phyloP scores from a whole-genome alignment of 192 early-diverging fungal genomes.

The Geranomyces variabilis region DNA sequence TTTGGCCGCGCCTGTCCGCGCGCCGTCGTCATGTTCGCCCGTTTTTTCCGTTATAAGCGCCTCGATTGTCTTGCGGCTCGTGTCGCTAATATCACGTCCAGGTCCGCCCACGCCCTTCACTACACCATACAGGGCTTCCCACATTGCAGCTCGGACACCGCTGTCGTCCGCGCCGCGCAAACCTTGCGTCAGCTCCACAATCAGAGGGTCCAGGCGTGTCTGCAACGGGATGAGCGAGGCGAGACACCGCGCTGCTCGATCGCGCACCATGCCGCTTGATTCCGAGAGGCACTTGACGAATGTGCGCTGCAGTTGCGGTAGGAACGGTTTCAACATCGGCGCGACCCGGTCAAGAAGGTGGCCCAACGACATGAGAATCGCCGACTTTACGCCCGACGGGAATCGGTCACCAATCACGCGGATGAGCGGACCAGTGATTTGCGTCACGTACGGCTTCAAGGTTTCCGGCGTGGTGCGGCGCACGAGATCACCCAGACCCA shows the following conservation, averaged over 20 bases:
- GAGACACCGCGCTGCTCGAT: slow-evolving; percentile 79
- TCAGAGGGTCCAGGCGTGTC: slow-evolving; percentile 76
- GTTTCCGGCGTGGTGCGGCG: slow-evolving; percentile 71
- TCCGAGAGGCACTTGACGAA: slow-evolving; percentile 91
- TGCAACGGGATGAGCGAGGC: slow-evolving; percentile 72
- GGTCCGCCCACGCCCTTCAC: slow-evolving; percentile 54
- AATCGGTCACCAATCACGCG: slow-evolving; percentile 96
- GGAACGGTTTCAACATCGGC: slow-evolving; percentile 89
- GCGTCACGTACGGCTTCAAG: slow-evolving; percentile 88
- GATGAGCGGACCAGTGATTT: slow-evolving; percentile 96
- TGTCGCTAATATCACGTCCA: slow-evolving; percentile 62
- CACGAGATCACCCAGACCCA: slow-evolving; percentile 81
- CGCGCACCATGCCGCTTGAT: slow-evolving; percentile 71
- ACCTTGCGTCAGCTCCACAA: slow-evolving; percentile 72
- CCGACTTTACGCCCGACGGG: slow-evolving; percentile 87
- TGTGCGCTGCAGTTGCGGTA: slow-evolving; percentile 97
- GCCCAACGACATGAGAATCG: slow-evolving; percentile 85
- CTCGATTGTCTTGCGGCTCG: slow-evolving; percentile 62
- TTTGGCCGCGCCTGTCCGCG: slow-evolving; percentile 60
- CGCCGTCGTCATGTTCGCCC: slow-evolving; percentile 56
- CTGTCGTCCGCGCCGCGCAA: slow-evolving; percentile 64
- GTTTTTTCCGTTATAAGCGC: slow-evolving; percentile 58
- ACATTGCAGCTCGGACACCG: slow-evolving; percentile 69
- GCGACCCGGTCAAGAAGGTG: slow-evolving; percentile 78
- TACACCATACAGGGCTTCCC: slow-evolving; percentile 73